These are phyloP conservation scores for Cyberlindnera maritima DNA, from an alignment of 805 yeast species.

Conservation along the genomic window DNA sequence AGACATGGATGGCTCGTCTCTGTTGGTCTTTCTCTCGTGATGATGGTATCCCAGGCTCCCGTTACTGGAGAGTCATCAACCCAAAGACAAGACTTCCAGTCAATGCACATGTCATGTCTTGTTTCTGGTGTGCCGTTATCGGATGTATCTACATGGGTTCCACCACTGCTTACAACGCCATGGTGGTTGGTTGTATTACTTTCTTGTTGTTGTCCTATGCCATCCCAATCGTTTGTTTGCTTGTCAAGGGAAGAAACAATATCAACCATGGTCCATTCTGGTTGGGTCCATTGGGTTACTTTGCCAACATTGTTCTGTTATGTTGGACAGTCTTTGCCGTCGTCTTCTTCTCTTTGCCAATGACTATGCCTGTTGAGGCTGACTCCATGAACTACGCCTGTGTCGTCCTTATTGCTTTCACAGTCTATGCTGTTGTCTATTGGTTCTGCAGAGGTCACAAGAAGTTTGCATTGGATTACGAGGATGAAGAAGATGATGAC, in stretches of 20 bases:
- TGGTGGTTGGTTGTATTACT: constrained; percentile 59
- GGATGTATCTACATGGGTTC: constrained; percentile 67
- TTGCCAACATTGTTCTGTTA: constrained; percentile 49
- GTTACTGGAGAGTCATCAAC: constrained; percentile 47
- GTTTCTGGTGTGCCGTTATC: constrained; percentile 48
- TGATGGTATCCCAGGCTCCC: constrained; percentile 55
- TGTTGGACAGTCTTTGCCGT: constrained; percentile 58
- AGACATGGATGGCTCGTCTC: constrained; percentile 67
- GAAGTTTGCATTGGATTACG: constrained; percentile 30
- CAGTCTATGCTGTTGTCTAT: constrained; percentile 43
- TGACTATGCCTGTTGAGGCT: constrained; percentile 56
- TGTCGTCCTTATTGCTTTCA: constrained; percentile 50
- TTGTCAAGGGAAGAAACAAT: constrained; percentile 47
- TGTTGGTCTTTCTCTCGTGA: constrained; percentile 71
- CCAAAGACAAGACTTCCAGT: constrained; percentile 51
- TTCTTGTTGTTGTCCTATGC: constrained; percentile 57
- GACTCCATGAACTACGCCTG: constrained; percentile 67
- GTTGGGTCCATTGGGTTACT: constrained; percentile 53
- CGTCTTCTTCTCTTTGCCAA: constrained; percentile 64
- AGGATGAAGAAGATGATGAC: constrained; percentile 10
- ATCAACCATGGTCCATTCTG: constrained; percentile 67
- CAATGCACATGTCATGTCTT: constrained; percentile 55
- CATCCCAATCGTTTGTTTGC: constrained; percentile 50
- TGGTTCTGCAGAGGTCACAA: constrained; percentile 46
- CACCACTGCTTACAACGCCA: constrained; percentile 62